Conservation (phyloP, 1,284 basidiomycete genomes). For the Puccinia polysora region DNA sequence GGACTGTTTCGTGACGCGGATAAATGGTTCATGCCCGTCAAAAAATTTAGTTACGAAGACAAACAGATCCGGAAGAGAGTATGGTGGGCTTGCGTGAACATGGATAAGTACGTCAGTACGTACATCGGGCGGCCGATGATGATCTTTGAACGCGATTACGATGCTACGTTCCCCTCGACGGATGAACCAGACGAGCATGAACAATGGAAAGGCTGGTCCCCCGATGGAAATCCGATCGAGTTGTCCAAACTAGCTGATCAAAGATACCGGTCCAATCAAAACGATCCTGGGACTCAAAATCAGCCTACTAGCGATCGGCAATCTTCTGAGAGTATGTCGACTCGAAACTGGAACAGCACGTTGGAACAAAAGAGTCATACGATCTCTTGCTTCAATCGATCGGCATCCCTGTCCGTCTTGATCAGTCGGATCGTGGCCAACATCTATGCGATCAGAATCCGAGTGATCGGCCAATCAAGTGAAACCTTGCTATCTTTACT, state of each 20-base stretch:
- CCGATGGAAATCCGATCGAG: constrained; percentile 48
- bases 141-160: constrained; percentile 74
- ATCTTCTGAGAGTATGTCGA: constrained; percentile 53
- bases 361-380: constrained; percentile 58
- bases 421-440: constrained; percentile 62
- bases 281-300: constrained; percentile 12
- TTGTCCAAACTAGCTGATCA: constrained; percentile 44
- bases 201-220: constrained; percentile 49
- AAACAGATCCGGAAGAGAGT: constrained; percentile 69
- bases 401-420: constrained; percentile 59
- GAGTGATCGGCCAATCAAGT: constrained; percentile 57
- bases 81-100: constrained; percentile 73
- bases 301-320: constrained; percentile 48
- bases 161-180: constrained; percentile 65
- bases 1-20: constrained; percentile 77
- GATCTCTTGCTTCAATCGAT: constrained; percentile 71
- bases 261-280: constrained; percentile 33
- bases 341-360: constrained; percentile 51
- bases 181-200: constrained; percentile 59
- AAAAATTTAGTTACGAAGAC: constrained; percentile 64
- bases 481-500: constrained; percentile 60
- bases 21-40: constrained; percentile 62
- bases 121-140: constrained; percentile 74
- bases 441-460: constrained; percentile 67
- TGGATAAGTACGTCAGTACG: constrained; percentile 65